These are phyloP conservation scores for Phytophthora litchii DNA, from an alignment of 352 stramenopile species.

Conservation along the genomic window DNA sequence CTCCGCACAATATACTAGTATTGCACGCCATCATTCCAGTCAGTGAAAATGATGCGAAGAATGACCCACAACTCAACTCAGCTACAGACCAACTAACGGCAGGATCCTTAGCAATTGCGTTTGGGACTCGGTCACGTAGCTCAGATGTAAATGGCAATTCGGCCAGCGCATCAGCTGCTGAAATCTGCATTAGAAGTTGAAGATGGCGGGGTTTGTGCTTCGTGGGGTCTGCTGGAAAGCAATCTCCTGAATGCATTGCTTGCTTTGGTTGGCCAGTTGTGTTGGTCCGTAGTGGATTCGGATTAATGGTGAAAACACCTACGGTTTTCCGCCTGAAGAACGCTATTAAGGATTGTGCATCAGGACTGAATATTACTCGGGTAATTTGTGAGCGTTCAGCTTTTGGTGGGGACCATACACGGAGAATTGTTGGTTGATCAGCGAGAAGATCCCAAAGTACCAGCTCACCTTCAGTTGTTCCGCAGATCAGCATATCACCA, in stretches of 20 bases:
- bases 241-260: constrained; percentile 39
- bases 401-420: constrained; percentile 33
- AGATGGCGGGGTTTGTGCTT: constrained; percentile 48
- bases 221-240: constrained; percentile 31
- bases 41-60: constrained; percentile 32
- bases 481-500: constrained; percentile 33
- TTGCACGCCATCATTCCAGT: constrained; percentile 12
- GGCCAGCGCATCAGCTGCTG: constrained; percentile 20
- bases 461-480: constrained; percentile 41
- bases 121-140: constrained; percentile 24
- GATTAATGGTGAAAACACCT: constrained; percentile 2
- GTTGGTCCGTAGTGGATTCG: constrained; percentile 3
- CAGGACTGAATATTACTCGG: constrained; percentile 34
- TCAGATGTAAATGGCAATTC: constrained; percentile 26
- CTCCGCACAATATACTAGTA: constrained; percentile 33
- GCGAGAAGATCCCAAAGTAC: constrained; percentile 39
- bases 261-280: constrained; percentile 10
- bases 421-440: constrained; percentile 24
- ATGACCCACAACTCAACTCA: constrained; percentile 29
- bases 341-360: constrained; percentile 32
- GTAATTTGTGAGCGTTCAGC: constrained; percentile 31
- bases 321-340: constrained; percentile 37
- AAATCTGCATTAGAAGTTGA: constrained; percentile 32
- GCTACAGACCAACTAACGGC: constrained; percentile 9
- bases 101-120: constrained; percentile 17